phyloP scores from a whole-genome alignment of 768 basidiomycete genomes.

The Podaxis sp. region DNA sequence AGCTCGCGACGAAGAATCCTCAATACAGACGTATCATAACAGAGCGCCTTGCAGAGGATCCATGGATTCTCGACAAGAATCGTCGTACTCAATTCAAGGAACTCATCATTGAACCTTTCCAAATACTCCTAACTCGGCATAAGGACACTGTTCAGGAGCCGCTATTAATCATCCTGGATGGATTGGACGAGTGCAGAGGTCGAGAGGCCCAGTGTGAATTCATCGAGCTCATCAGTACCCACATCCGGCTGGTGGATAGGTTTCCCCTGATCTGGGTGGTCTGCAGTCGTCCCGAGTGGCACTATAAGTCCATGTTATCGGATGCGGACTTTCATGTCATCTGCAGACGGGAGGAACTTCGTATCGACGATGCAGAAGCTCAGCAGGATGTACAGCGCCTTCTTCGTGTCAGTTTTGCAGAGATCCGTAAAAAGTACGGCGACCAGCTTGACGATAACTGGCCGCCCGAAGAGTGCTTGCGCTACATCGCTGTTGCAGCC shows the following conservation, averaged over 20 bases:
- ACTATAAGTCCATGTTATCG: not conserved
- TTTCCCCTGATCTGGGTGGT: not conserved
- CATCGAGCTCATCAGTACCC: slow-evolving; percentile 2
- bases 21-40: not conserved
- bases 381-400: not conserved
- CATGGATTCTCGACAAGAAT: not conserved
- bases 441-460: not conserved
- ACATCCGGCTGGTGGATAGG: not conserved
- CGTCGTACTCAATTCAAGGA: not conserved
- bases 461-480: not conserved
- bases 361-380: slow-evolving; percentile 1
- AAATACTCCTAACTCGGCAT: not conserved
- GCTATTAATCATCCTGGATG: not conserved
- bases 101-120: not conserved
- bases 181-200: not conserved
- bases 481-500: not conserved
- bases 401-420: not conserved
- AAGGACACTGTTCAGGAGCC: not conserved
- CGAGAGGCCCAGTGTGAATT: not conserved
- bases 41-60: not conserved
- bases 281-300: not conserved
- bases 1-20: not conserved
- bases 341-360: slow-evolving; percentile 1
- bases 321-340: not conserved
- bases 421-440: not conserved